Evolutionary conservation across 2,329 filamentous ascomycete genomes (phyloP).

Genomic region (Fusarium sp.): DNA sequence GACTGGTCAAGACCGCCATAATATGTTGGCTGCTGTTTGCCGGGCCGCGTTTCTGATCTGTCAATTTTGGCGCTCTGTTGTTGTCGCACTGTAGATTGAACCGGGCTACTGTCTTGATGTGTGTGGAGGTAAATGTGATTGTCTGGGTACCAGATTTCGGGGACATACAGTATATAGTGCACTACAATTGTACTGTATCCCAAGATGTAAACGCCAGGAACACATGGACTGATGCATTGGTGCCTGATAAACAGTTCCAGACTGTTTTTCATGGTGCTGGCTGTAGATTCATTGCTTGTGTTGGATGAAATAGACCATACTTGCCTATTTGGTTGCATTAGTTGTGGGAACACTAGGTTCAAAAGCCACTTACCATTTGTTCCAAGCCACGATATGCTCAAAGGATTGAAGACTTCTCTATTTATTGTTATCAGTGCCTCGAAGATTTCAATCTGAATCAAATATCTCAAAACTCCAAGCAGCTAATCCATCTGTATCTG

Average conservation of each 20-base stretch:
- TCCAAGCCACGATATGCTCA: no score
- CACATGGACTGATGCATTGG: fast-evolving
- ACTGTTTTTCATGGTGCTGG: fast-evolving
- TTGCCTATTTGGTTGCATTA: not conserved
- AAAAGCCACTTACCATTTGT: no score
- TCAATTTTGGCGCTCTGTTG: not conserved
- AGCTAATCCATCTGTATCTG: not conserved
- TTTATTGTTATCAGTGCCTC: fast-evolving
- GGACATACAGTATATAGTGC: fast-evolving
- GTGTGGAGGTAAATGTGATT: not conserved
- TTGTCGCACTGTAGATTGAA: not conserved
- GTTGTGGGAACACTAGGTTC: fast-evolving
- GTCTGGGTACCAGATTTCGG: fast-evolving
- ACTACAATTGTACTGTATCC: not conserved
- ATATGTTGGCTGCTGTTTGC: not conserved
- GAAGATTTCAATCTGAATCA: not conserved
- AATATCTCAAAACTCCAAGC: not conserved
- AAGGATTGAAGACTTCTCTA: not conserved
- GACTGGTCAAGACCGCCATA: not conserved
- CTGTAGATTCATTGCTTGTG: no score
- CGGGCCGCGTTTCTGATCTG: not conserved
- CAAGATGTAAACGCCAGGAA: not conserved
- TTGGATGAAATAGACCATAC: fast-evolving
- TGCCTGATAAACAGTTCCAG: fast-evolving
- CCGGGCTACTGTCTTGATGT: fast-evolving